phyloP scores from a whole-genome alignment of 768 basidiomycete genomes.

The Amanita pallidorosea region DNA sequence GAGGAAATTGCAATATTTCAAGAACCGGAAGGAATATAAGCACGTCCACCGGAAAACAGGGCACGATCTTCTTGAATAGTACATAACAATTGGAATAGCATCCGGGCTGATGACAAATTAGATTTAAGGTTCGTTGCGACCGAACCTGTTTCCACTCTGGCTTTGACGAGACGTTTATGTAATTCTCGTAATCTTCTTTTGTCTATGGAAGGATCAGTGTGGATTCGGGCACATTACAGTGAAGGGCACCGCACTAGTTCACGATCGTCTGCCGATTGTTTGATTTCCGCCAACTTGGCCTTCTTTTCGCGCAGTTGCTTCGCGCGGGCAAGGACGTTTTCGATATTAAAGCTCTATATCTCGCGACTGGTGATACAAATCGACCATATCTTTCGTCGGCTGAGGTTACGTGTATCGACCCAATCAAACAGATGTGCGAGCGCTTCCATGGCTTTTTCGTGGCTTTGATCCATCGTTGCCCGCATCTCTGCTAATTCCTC shows the following conservation, averaged over 20 bases:
- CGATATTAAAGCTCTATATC: slow-evolving; percentile 7
- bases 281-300: background rate
- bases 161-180: background rate
- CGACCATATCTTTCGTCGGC: slow-evolving; percentile 9
- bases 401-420: slow-evolving; percentile 9
- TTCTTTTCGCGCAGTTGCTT: slow-evolving; percentile 5
- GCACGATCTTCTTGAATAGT: background rate
- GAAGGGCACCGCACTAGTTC: background rate
- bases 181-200: background rate
- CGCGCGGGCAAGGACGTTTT: slow-evolving; percentile 5
- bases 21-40: background rate
- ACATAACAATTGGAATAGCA: background rate
- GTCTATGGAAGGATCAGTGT: background rate
- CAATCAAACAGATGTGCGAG: slow-evolving; percentile 9
- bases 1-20: background rate
- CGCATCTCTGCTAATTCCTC: background rate
- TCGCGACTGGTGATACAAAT: slow-evolving; percentile 6
- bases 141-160: background rate
- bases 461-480: background rate
- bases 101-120: background rate
- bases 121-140: background rate
- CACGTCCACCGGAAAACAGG: background rate
- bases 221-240: background rate
- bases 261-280: background rate
- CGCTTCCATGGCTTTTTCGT: slow-evolving; percentile 8